Evolutionary conservation across 2,329 filamentous ascomycete species (phyloP), one percentile per base, ranked within the genome.

Genomic region (Fusarium lyarnte): DNA sequence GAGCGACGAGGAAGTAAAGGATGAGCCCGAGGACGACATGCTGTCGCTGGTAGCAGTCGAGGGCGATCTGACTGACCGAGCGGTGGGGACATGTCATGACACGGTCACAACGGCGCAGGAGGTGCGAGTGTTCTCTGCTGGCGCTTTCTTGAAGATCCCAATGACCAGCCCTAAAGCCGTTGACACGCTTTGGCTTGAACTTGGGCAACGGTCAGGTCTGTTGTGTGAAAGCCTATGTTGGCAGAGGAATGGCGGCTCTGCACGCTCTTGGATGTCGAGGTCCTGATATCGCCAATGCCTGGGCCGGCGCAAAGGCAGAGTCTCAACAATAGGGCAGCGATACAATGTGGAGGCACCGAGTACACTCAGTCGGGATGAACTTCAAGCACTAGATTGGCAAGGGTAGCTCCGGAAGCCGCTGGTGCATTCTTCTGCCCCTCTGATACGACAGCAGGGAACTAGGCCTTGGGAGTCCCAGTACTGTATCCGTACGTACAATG

Each of bases 1-100:
- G 73, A 83, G 78, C 46, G 84, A 84, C 46, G 85, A 86, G 39
- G 85, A 84, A 63, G 81, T 81, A 76, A 84, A 87, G 61, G 85
- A 87, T 38, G 85, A 86, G 72, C 84, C 82, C 66, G 83, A 86
- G 31, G 85, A 87, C 58, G 83, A 85, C 80, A 84, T 84, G 75
- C 78, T 80, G 78, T 73, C 63, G 65, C 71, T 68, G 64, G 64
- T 69, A 68, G 74, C 75, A 77, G 76, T 70, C 75, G 72, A 71
- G 72, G 74, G 69, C 76, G 64, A 74, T 70, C 73, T 72, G 74
- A 72, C 69, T 76, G 75, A 76, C 74, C 75, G 77, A 75, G 76
- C 63, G 61, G 74, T 77, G 74, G 75, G 75, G 70, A 76, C 76
- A 77, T 77, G 73, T 76, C 77, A 78, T 78, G 74, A 76, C 77